Base-by-base conservation (phyloP, 805 yeast genomes). In the Kodamaea leandrae region DNA sequence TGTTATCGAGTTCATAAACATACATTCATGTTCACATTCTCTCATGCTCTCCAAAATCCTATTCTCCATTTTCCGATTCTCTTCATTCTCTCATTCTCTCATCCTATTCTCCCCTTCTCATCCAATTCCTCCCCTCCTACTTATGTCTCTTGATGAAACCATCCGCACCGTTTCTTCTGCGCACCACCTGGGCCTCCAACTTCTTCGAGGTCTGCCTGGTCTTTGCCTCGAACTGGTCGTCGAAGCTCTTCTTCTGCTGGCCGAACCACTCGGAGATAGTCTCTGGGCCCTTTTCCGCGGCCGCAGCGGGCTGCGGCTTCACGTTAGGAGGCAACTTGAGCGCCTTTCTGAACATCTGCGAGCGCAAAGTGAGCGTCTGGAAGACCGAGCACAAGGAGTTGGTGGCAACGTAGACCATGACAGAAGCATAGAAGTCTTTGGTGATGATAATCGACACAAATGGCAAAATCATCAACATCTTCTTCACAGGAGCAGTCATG, bases 361-460 rank as follows among this genome's bases (percentile, higher is more conserved):
- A 75, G 60, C 83, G 80, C 53, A 93, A 71, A 17, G 84, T 53
- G 37, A 76, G 57, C 8, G 91, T 78, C 68, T 91, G 98, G 14
- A 77, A 35, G 37, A 86, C 76, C 1, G 96, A 85, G 52, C 78
- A 78, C 10, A 80, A 49, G 43, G 96, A 86, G 58, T 89, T 88
- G 26, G 85, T 80, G 4, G 91, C 82, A 62, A 91, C 87, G 60
- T 90, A 93, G 37, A 88, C 71, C 48, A 90, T 82, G 25, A 89
- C 88, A 27, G 86, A 95, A 2, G 96, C 78, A 2, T 96, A 83
- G 55, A 91, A 74, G 39, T 82, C 76, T 84, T 85, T 86, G 3
- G 97, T 91, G 51, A 91, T 79, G n/a, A 90, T 80, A 46, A 91
- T 82, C 3, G 96, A 88, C 21, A 83, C 66, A 49, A 89, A 72